phyloP scores from a whole-genome alignment of 2,329 filamentous ascomycete genomes.

The Decorospora gaudefroyi region DNA sequence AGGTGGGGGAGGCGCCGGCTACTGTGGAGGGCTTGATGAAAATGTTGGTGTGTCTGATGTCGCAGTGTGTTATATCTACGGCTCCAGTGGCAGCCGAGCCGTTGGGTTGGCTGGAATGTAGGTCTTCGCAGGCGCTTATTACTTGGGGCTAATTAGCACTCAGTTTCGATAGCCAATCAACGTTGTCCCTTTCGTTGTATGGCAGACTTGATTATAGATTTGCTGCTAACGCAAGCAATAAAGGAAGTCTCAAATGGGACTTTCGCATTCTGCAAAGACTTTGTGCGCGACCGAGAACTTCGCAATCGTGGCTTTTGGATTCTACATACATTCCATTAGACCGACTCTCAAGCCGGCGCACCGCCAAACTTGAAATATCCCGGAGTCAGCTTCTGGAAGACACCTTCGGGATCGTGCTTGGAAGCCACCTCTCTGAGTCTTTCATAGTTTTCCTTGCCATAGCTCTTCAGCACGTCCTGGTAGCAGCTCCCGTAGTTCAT shows the following conservation, averaged over 20 bases:
- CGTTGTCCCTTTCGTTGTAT: too few species aligned
- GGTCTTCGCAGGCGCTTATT: not conserved
- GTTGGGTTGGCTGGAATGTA: not conserved
- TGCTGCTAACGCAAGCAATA: not conserved
- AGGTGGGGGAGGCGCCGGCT: not conserved
- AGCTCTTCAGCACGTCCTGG: slow-evolving; percentile 50
- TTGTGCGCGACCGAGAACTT: not conserved
- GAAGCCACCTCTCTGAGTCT: slow-evolving; percentile 14
- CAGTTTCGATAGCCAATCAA: too few species aligned
- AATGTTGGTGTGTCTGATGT: not conserved
- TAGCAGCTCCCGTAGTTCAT: slow-evolving; percentile 53
- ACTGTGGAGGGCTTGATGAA: not conserved
- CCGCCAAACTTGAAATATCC: slow-evolving; percentile 19
- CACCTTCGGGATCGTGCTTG: slow-evolving; percentile 15
- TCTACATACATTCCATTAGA: not conserved
- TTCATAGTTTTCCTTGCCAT: slow-evolving; percentile 46
- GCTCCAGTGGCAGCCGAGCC: not conserved
- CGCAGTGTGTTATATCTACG: not conserved
- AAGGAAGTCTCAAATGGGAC: not conserved
- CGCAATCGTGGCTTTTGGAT: not conserved
- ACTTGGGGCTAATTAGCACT: too few species aligned
- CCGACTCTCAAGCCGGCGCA: not conserved
- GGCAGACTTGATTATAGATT: not conserved
- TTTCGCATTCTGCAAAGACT: not conserved
- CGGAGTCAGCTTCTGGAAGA: slow-evolving; percentile 17